Base-by-base conservation (phyloP, 169 alveolate genomes). In the Eimeria falciformis region DNA sequence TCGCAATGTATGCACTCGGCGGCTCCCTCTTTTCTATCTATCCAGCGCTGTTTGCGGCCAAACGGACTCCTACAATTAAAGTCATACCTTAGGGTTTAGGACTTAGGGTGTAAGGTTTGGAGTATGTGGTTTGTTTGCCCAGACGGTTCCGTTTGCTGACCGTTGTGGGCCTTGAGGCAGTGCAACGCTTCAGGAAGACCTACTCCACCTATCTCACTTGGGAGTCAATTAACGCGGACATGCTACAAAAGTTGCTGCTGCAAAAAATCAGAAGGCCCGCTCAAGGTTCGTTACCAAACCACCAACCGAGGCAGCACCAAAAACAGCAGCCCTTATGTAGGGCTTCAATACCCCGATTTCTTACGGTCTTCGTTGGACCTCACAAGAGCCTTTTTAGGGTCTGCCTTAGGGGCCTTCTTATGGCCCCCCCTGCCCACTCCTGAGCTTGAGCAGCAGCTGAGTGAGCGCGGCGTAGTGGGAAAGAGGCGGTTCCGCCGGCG, bases 81-180 rank as follows among this genome's bases (percentile, higher is more conserved):
- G 37, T 47, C 11, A 33, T 33, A 33, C 50, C 46, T 68, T 62
- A 27, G 11, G 47, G 79, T 29, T 27, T 25, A 25, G 47, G 21
- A 40, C 11, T 65, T 65, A n/a, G 75, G 75, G 73, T 21, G 23
- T 7, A 66, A 46, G 78, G 45, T 68, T 23, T 27, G 27, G 50
- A n/a, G 7, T 68, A 14, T 27, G 43, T 23, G 79, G 18, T 27
- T 68, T 27, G 79, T 53, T 68, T 68, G 50, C 14, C 62, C 83
- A 73, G 58, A 45, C 14, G 3, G 58, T 73, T 73, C 27, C 83
- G 83, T 33, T 33, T 73, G 62, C 27, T 12, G 18, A 37, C 83
- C 25, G 37, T 33, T 43, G 27, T 43, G 29, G 56, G 83, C 1
- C 37, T 33, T n/a, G 62, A 73, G n/a, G 83, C 37, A 56, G 17